Evolutionary conservation across 768 basidiomycete genomes (phyloP), one percentile per base, ranked within the genome.

Genomic region (Lentinus brumalis): DNA sequence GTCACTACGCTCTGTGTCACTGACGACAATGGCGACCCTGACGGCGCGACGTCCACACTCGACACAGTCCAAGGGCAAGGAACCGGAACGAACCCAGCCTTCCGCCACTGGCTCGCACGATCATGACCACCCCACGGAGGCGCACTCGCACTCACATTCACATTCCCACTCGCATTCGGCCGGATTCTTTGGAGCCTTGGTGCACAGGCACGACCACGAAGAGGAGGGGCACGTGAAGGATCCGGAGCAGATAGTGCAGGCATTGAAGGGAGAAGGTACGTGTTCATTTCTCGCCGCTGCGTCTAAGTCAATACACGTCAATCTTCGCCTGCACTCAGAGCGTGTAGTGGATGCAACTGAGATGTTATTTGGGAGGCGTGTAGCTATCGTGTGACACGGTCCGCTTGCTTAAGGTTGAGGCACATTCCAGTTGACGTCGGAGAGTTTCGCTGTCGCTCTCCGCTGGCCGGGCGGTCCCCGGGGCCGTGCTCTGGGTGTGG

Each of bases 191-290:
- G 76, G 79, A 45, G 61, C 69, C 0, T 56, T 72, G n/a, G 59
- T 66, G 0, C 89, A 89, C 69, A 82, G 84, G 12, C 87, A 89
- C 69, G 82, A 84, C 18, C 86, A 89, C 69, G 80, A 76, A 31
- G 83, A 86, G 54, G 80, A 82, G 39, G 84, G 79, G 50, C 83
- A 87, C 59, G 70, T 74, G 39, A 83, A 86, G 59, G 86, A 85
- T 39, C 83, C 87, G 35, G 87, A 88, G 66, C 80, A 83, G 67
- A 83, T 93, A 54, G 81, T 91, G 53, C 80, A 86, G 40, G 87
- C 88, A 0, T 75, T 91, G 56, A 76, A 84, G 63, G 88, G 89
- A 56, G 75, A 80, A 72, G 86, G 89, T 89, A 66, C 21, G 21
- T 26, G 21, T 26, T 26, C 21, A 26, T 26, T 26, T 26, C 21